Evolutionary conservation across 2,329 filamentous ascomycete genomes (phyloP).

Genomic region (Ceratocystis cubensis): DNA sequence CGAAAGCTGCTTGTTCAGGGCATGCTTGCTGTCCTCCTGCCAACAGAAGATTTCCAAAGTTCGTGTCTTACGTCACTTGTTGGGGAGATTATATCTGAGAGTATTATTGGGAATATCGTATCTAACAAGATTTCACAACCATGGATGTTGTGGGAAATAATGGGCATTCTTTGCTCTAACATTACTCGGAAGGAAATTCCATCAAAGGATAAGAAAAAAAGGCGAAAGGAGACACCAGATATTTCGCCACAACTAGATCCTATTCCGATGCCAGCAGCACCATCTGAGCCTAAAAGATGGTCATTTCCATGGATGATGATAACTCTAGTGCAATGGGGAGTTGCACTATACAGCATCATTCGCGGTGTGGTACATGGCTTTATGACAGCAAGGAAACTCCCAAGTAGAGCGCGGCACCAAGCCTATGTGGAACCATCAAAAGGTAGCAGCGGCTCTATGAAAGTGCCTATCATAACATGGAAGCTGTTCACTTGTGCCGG

Average conservation of each 20-base stretch:
- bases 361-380: conserved; percentile 44
- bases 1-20: conserved; percentile 79
- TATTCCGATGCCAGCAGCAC: background rate
- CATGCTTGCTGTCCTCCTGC: conserved; percentile 68
- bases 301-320: conserved; percentile 41
- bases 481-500: conserved; percentile 62
- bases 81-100: conserved; percentile 76
- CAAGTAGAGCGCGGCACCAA: conserved; percentile 22
- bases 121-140: conserved; percentile 71
- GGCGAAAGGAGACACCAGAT: background rate
- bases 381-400: conserved; percentile 23
- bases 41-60: conserved; percentile 86
- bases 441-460: conserved; percentile 24
- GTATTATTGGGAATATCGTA: conserved; percentile 73
- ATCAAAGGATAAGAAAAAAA: conserved; percentile 14
- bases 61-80: conserved; percentile 72
- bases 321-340: conserved; percentile 42
- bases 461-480: conserved; percentile 62
- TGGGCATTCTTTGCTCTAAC: conserved; percentile 55
- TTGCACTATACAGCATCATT: conserved; percentile 47
- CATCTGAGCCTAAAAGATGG: conserved; percentile 25
- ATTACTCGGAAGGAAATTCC: conserved; percentile 24
- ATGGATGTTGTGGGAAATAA: conserved; percentile 76
- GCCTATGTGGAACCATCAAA: conserved; percentile 13
- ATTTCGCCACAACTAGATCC: background rate